phyloP scores from a whole-genome alignment of 352 stramenopile genomes.

The Pythium aquatile region DNA sequence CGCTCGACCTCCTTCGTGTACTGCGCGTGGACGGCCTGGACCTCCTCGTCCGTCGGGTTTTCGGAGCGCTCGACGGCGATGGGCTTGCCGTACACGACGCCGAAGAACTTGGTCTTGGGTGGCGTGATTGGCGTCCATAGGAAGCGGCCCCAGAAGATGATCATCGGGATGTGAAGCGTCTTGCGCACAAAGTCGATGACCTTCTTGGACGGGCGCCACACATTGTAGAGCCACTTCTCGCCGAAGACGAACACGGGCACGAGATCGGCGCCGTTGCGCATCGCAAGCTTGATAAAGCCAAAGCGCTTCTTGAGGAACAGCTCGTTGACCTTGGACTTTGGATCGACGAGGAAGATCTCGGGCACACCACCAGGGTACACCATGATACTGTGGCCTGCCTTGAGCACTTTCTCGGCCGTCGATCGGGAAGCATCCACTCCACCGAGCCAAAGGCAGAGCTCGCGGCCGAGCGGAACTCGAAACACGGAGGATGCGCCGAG shows the following conservation, averaged over 20 bases:
- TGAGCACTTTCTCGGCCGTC: constrained; percentile 72
- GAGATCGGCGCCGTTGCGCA: constrained; percentile 70
- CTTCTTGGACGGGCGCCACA: constrained; percentile 66
- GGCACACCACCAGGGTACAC: constrained; percentile 76
- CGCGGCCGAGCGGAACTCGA: constrained; percentile 59
- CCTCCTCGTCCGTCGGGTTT: constrained; percentile 63
- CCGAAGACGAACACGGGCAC: constrained; percentile 78
- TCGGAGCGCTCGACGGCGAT: constrained; percentile 50
- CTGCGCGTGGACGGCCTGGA: constrained; percentile 44
- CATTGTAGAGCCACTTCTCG: constrained; percentile 81
- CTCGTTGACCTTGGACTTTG: constrained; percentile 67
- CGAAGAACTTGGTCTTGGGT: constrained; percentile 67
- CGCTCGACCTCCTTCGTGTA: constrained; percentile 66
- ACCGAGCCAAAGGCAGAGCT: constrained; percentile 69
- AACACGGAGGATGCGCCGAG: constrained; percentile 73
- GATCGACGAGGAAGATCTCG: constrained; percentile 78
- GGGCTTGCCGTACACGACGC: constrained; percentile 73
- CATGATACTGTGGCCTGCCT: constrained; percentile 60
- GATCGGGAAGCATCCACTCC: constrained; percentile 72
- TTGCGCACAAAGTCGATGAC: constrained; percentile 65
- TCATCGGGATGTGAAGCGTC: constrained; percentile 71
- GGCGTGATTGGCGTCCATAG: constrained; percentile 69
- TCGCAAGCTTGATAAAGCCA: constrained; percentile 80
- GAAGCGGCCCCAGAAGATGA: constrained; percentile 81
- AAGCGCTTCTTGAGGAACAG: constrained; percentile 76